A percentile compares a stretch with the other conserved stretches of the same genome.
Conservation (phyloP, 257 asterid species). For the Solanum etuberosum region DNA sequence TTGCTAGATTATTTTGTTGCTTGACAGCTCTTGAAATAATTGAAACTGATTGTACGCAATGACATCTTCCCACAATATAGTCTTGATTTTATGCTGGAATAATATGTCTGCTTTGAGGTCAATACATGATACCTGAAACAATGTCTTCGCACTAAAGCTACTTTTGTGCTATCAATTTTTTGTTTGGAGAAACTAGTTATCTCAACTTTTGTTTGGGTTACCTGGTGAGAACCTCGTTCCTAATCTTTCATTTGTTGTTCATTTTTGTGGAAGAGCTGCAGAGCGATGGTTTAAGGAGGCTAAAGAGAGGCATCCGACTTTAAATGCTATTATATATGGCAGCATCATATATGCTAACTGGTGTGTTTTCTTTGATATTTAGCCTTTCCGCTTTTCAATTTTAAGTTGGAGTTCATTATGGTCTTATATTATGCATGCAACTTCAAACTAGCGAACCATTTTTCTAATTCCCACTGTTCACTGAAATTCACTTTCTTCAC, state of each 20-base stretch:
- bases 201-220: not conserved
- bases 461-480: not conserved
- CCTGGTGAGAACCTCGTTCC: not conserved
- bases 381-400: not conserved
- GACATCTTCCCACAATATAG: not conserved
- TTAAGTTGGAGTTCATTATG: not conserved
- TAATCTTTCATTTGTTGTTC: conserved; percentile 8
- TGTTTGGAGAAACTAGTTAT: not conserved
- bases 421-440: not conserved
- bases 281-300: conserved; percentile 94
- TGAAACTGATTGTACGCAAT: not conserved
- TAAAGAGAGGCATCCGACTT: conserved; percentile 45
- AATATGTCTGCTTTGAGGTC: not conserved
- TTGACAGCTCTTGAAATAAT: not conserved
- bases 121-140: not conserved
- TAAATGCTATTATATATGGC: conserved; percentile 84
- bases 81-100: not conserved
- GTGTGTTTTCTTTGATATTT: conserved; percentile 23
- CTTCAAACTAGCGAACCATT: not conserved
- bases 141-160: not conserved
- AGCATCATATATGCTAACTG: conserved; percentile 82
- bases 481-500: not conserved
- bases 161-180: not conserved
- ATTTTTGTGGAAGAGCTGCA: conserved; percentile 70
- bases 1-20: not conserved